Evolutionary conservation across 2,329 filamentous ascomycete species (phyloP).

Genomic region (Trichophyton mentagrophytes): DNA sequence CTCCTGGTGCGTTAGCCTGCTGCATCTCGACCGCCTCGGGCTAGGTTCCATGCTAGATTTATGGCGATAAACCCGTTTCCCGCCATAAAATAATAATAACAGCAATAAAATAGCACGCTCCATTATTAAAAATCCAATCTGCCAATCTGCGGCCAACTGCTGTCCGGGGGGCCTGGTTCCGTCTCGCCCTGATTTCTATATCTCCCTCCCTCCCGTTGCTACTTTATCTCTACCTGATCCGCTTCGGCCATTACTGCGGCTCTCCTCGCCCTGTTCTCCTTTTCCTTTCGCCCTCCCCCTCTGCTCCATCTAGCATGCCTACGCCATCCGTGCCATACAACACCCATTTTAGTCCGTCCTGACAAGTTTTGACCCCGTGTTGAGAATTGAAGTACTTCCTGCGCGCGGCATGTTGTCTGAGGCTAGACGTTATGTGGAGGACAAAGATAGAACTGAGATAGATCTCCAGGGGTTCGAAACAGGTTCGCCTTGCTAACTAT

Average conservation of each 20-base stretch:
- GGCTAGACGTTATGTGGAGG: not conserved
- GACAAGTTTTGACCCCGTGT: not conserved
- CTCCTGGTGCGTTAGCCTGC: not conserved
- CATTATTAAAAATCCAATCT: not conserved
- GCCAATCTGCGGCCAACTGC: not conserved
- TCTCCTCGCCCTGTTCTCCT: not conserved
- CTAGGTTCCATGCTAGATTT: not conserved
- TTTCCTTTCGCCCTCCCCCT: not conserved
- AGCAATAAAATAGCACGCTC: not conserved
- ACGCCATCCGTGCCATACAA: not conserved
- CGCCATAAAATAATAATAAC: conserved; percentile 1
- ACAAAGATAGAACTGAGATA: not conserved
- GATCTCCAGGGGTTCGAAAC: not conserved
- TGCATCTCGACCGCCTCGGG: conserved; percentile 1
- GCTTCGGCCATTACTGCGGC: not conserved
- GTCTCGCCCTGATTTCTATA: conserved; percentile 2
- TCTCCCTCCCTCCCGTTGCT: not conserved
- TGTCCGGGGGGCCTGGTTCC: not conserved
- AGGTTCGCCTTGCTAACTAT: not conserved
- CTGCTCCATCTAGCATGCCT: not conserved
- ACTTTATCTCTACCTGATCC: not conserved
- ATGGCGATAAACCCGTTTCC: not conserved
- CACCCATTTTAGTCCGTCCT: not conserved
- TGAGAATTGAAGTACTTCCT: not conserved
- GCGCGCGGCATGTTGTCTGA: not conserved